A percentile compares a stretch with the other conserved stretches of the same genome.
These are phyloP conservation scores for Dichotomopilus funicola DNA, from an alignment of 2,329 filamentous ascomycete species.

Conservation along the genomic window DNA sequence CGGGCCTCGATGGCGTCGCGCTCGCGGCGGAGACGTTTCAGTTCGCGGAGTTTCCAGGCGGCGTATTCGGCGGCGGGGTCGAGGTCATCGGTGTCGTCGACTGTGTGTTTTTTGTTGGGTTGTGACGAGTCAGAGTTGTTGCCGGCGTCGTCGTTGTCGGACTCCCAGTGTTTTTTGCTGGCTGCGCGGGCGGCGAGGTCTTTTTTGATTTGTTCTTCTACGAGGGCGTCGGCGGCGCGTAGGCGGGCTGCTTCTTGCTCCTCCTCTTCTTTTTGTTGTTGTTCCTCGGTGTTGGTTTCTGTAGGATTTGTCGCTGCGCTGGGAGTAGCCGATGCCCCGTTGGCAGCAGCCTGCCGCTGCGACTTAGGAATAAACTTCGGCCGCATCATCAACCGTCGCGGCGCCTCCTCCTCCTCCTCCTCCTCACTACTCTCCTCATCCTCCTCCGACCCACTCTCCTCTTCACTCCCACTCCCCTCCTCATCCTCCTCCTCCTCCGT, in stretches of 20 bases:
- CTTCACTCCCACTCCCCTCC: slow-evolving; percentile 16
- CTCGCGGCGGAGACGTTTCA: slow-evolving; percentile 81
- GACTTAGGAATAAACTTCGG: slow-evolving; percentile 57
- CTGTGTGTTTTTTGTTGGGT: slow-evolving; percentile 24
- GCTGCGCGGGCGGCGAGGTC: slow-evolving; percentile 68
- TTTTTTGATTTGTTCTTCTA: slow-evolving; percentile 83
- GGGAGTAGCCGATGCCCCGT: slow-evolving; percentile 5
- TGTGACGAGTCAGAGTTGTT: slow-evolving; percentile 40
- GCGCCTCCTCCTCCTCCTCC: slow-evolving; percentile 55
- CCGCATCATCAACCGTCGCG: slow-evolving; percentile 51
- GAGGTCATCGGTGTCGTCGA: slow-evolving; percentile 82
- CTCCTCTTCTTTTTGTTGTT: slow-evolving; percentile 30
- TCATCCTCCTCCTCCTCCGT: slow-evolving; percentile 43
- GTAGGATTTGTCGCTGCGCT: slow-evolving; percentile 15
- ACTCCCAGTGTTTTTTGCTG: slow-evolving; percentile 74
- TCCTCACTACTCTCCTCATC: slow-evolving; percentile 33
- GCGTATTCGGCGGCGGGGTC: slow-evolving; percentile 85
- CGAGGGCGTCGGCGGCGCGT: slow-evolving; percentile 67
- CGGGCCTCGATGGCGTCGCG: slow-evolving; percentile 75
- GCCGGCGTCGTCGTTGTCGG: slow-evolving; percentile 63
- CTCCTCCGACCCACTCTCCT: slow-evolving; percentile 33
- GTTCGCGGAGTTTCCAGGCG: slow-evolving; percentile 89
- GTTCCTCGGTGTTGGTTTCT: not conserved
- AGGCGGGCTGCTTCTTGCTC: slow-evolving; percentile 48
- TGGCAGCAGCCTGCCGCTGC: not conserved